Evolutionary conservation across 2,329 filamentous ascomycete species (phyloP).

Genomic region (Ilyonectria mors-panacis): DNA sequence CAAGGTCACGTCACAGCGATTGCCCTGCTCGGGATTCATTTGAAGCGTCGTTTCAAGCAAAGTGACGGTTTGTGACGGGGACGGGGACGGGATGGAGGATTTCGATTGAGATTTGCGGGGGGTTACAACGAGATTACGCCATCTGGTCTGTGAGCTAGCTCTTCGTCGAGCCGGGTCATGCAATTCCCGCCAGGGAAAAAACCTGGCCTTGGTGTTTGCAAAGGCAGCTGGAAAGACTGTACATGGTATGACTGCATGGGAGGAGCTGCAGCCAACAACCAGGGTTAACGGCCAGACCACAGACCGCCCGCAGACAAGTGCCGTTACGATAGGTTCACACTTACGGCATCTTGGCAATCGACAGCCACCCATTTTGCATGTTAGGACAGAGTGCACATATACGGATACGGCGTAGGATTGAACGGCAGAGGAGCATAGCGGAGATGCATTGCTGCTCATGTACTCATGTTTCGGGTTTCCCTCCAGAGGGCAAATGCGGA

Average conservation of each 20-base stretch:
- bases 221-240: slow-evolving; percentile 3
- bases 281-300: slow-evolving; percentile 3
- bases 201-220: slow-evolving; percentile 7
- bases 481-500: not conserved
- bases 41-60: slow-evolving; percentile 14
- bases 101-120: slow-evolving; percentile 21
- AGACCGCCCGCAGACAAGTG: slow-evolving; percentile 23
- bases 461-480: slow-evolving; percentile 7
- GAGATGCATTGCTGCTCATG: slow-evolving; percentile 6
- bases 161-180: slow-evolving; percentile 6
- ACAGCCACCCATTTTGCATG: not conserved
- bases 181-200: slow-evolving; percentile 7
- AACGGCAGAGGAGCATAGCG: slow-evolving; percentile 1
- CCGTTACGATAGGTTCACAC: not conserved
- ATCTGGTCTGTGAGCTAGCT: slow-evolving; percentile 7
- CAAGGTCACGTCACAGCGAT: slow-evolving; percentile 23
- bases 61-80: slow-evolving; percentile 14
- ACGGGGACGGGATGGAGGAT: slow-evolving; percentile 13
- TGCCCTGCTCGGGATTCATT: slow-evolving; percentile 16
- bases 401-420: not conserved
- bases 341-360: not conserved
- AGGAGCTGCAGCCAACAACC: slow-evolving; percentile 17
- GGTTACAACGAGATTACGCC: slow-evolving; percentile 26
- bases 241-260: slow-evolving; percentile 21
- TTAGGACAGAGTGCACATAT: not conserved